Base-by-base conservation (phyloP, 768 basidiomycete species). In the Boletus rubroflammeus region DNA sequence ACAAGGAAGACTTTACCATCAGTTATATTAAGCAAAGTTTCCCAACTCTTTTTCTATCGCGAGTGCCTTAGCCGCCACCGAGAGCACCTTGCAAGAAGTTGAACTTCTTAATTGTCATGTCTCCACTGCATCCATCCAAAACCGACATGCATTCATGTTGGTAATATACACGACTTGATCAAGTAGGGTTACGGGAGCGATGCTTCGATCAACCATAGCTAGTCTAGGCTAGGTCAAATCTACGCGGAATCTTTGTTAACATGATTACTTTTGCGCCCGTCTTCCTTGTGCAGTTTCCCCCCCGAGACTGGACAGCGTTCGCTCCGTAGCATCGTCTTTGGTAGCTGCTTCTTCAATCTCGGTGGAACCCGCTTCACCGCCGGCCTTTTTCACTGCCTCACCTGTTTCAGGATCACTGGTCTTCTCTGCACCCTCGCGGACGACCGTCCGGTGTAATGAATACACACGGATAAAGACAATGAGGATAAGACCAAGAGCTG, bases 381-480 rank as follows among this genome's bases (percentile, higher is more conserved):
- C 13, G 11, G 8, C 7, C 36, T 5, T 38, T 23, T 36, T 2
- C 36, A 38, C 21, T 0, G 13, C 41, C n/a, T 26, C 49, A 9
- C 58, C 66, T 47, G 71, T 69, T 56, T 74, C 74, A 29, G 64
- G 49, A 39, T 72, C 76, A 6, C 58, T 70, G 17, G 17, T 21
- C 45, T 57, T 53, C 26, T 43, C 54, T 11, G 54, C 41, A 6
- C 40, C 59, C 2, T 45, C 36, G 23, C 54, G 64, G 21, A 68
- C 41, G 40, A 63, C 42, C 5, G 50, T 57, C 32, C 67, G 72
- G 39, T 76, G 61, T 3, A 76, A 56, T 23, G 76, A 62, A 53
- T 76, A 76, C 14, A 49, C 66, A 25, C 65, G 72, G 35, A 77
- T 55, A 53, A 72, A 74, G 8, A 74, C 25, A 13, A 67, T 47